These are phyloP conservation scores for Chaetomiaceae sp. DNA, from an alignment of 2,329 filamentous ascomycete genomes.

Conservation along the genomic window DNA sequence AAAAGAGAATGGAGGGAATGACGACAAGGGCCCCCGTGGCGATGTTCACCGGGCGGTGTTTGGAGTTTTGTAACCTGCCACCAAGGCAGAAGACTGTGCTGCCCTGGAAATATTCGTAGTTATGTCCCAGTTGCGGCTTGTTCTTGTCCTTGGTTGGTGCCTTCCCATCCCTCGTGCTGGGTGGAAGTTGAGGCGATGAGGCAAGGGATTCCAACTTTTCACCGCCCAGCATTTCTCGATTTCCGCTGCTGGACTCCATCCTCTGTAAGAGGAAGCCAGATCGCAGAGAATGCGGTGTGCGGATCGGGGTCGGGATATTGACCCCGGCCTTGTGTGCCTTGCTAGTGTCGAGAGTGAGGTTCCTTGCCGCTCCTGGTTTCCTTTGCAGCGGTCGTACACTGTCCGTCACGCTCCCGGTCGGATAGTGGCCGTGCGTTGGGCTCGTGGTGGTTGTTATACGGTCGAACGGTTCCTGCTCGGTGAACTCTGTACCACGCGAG, in stretches of 20 bases:
- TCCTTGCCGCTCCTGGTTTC: conserved; percentile 34
- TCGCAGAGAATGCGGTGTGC: conserved; percentile 70
- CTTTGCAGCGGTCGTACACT: conserved; percentile 73
- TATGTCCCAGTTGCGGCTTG: conserved; percentile 54
- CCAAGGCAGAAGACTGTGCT: conserved; percentile 88
- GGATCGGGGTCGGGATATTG: conserved; percentile 55
- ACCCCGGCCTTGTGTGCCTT: conserved; percentile 47
- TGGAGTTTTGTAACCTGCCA: conserved; percentile 82
- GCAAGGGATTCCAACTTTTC: conserved; percentile 80
- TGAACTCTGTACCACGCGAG: conserved; percentile 77
- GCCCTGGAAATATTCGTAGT: conserved; percentile 89
- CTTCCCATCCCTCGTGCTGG: conserved; percentile 26
- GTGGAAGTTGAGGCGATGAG: conserved; percentile 62
- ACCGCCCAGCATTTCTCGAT: conserved; percentile 60
- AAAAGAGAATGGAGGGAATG: conserved; percentile 76
- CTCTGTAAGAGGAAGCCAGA: conserved; percentile 67
- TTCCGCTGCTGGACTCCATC: conserved; percentile 46
- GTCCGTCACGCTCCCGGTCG: conserved; percentile 62
- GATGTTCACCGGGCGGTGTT: conserved; percentile 82
- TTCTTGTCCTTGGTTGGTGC: conserved; percentile 21
- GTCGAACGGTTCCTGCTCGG: conserved; percentile 67
- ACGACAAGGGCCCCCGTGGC: conserved; percentile 77
- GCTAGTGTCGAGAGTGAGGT: conserved; percentile 55
- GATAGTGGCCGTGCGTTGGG: conserved; percentile 56
- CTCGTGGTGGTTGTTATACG: conserved; percentile 69